Evolutionary conservation across 1,284 basidiomycete species (phyloP).

Genomic region (Ustilago xerochloae): DNA sequence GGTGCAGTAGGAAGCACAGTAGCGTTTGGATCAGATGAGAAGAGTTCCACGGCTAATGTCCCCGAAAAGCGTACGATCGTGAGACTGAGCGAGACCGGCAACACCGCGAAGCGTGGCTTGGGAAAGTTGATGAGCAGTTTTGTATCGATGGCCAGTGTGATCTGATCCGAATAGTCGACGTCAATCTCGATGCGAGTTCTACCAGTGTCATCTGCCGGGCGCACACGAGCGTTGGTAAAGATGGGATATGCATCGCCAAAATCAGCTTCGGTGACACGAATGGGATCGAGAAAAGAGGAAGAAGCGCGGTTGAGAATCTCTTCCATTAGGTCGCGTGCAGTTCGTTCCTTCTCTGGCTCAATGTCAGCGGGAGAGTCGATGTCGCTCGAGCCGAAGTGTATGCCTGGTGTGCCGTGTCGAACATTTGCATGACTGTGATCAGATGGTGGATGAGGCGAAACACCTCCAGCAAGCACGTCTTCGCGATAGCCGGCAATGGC

Average conservation of each 20-base stretch:
- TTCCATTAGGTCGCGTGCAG: conserved; percentile 58
- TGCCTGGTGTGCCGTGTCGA: conserved; percentile 1
- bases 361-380: conserved; percentile 9
- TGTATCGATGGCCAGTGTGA: conserved; percentile 72
- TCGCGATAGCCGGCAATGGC: conserved; percentile 69
- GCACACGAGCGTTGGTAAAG: conserved; percentile 72
- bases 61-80: conserved; percentile 72
- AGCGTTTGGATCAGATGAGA: conserved; percentile 33
- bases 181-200: conserved; percentile 73
- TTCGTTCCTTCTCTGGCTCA: conserved; percentile 41
- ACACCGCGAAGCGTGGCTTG: conserved; percentile 72
- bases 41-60: conserved; percentile 67
- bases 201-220: conserved; percentile 72
- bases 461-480: conserved; percentile 68
- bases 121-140: conserved; percentile 74
- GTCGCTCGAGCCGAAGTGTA: conserved; percentile 5
- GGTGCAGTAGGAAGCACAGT: conserved; percentile 26
- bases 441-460: conserved; percentile 33
- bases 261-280: conserved; percentile 72
- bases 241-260: conserved; percentile 72
- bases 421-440: not conserved
- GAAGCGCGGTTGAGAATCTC: conserved; percentile 59
- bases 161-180: conserved; percentile 72
- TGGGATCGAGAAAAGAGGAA: conserved; percentile 69
- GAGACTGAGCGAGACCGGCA: conserved; percentile 72